These are phyloP conservation scores for Adiantum capillusveneris DNA, from an alignment of 75 land plant genomes.

Conservation along the genomic window DNA sequence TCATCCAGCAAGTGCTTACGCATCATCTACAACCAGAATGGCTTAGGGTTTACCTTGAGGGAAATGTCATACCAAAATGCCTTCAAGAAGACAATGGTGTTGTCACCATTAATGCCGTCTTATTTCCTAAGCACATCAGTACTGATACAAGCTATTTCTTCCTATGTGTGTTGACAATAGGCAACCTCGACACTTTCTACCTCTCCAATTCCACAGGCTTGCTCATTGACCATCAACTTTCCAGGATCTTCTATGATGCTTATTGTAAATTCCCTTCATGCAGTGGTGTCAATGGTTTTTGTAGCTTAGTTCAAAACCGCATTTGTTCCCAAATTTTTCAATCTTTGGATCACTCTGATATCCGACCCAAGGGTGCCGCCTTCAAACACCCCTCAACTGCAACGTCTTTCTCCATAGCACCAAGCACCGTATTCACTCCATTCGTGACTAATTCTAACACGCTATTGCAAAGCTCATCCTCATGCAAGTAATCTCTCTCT, in stretches of 20 bases:
- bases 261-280: conserved; percentile 11
- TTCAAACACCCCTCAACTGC: not conserved
- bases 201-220: conserved; percentile 1
- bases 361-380: conserved; percentile 8
- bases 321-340: not conserved
- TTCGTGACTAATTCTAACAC: too few relatives aligned
- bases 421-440: too few relatives aligned
- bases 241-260: not conserved
- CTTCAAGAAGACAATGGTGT: not conserved
- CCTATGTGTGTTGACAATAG: not conserved
- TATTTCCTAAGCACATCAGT: conserved; percentile 1
- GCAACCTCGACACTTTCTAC: not conserved
- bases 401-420: too few relatives aligned
- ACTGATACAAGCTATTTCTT: conserved; percentile 1
- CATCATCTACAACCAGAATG: not conserved
- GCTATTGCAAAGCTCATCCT: too few relatives aligned
- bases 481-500: too few relatives aligned
- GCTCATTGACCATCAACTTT: not conserved
- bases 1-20: too few relatives aligned
- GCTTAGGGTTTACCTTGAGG: not conserved
- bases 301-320: conserved; percentile 9
- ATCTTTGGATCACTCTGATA: not conserved
- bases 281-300: conserved; percentile 16
- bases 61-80: conserved; percentile 7
- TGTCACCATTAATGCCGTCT: not conserved